Evolutionary conservation across 257 asterid species (phyloP), one percentile per base, ranked within the genome.

Genomic region (Solanum pinnatisectum): DNA sequence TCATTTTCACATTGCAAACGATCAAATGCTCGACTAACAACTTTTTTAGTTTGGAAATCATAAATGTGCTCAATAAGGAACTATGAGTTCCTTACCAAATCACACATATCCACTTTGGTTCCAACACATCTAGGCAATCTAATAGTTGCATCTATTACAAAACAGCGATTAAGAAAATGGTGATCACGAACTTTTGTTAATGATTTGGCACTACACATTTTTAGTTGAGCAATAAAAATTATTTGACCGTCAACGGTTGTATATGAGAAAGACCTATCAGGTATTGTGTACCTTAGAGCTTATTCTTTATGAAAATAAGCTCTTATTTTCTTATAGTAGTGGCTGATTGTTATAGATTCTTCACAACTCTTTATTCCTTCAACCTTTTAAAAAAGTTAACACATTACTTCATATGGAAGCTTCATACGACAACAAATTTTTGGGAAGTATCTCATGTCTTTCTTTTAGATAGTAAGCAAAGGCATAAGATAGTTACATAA

Each of bases 171-270:
- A 44, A 95, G 93, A 98, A 97, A 94, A 87, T 96, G 95, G 91
- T 97, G 99, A 87, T 97, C 98, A 33, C 98, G 92, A 83, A 98
- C 98, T 91, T 97, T 97, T 18, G 98, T 93, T 85, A 98, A 94
- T 84, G 99, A 98, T 94, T 97, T 96, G 73, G 99, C 98, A 60
- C 99, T 98, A 90, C 98, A 93, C 90, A 98, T 96, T 92, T 98
- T 95, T 90, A 97, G 89, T 32, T 99, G 99, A 35, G 98, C 99
- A 77, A 97, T 98, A 36, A 94, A 94, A 27, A 98, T 92, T 87
- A 92, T 97, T 86, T 92, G 95, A 90, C 99, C 98, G 88, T 97
- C 98, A 86, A 92, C 90, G 68, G 98, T 98, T 72, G 98, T 97
- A 83, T 97, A 97, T 10, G 95, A 81, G 90, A 96, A 97, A 5